These are phyloP conservation scores for Parathielavia hyrcaniae DNA, from an alignment of 495 filamentous ascomycete species.

Conservation along the genomic window DNA sequence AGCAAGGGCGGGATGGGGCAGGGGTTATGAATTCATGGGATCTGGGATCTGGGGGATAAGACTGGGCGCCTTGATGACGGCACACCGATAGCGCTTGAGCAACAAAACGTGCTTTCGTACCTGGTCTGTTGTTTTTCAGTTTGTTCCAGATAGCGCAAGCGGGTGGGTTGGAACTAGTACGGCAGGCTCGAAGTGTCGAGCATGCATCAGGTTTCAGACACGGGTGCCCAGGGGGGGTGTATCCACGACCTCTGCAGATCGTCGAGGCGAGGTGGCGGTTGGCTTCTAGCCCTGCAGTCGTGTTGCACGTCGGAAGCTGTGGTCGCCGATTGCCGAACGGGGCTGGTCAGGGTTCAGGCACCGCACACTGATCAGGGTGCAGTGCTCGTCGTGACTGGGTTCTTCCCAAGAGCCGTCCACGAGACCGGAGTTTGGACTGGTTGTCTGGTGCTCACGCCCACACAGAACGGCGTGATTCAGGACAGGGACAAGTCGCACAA, in stretches of 20 bases:
- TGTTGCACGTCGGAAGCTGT: slow-evolving; percentile 23
- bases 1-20: too few species aligned
- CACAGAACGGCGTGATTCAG: neutral
- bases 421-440: neutral
- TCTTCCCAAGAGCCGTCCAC: neutral
- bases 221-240: slow-evolving; percentile 1
- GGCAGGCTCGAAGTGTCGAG: slow-evolving; percentile 27
- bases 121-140: slow-evolving; percentile 17
- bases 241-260: slow-evolving; percentile 23
- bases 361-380: neutral
- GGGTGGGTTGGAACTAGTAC: slow-evolving; percentile 22
- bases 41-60: too few species aligned
- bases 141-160: slow-evolving; percentile 3
- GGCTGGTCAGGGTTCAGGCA: slow-evolving; percentile 9
- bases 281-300: slow-evolving; percentile 28
- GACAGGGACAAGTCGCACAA: neutral
- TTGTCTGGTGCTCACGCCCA: neutral
- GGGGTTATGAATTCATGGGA: too few species aligned
- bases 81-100: neutral
- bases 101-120: slow-evolving; percentile 22
- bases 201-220: slow-evolving; percentile 20
- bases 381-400: neutral
- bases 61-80: neutral
- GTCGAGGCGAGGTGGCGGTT: slow-evolving; percentile 11
- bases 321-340: slow-evolving; percentile 26